These are phyloP conservation scores for Fraxinus xanthoxyloides DNA, from an alignment of 305 asterid species.

Conservation along the genomic window DNA sequence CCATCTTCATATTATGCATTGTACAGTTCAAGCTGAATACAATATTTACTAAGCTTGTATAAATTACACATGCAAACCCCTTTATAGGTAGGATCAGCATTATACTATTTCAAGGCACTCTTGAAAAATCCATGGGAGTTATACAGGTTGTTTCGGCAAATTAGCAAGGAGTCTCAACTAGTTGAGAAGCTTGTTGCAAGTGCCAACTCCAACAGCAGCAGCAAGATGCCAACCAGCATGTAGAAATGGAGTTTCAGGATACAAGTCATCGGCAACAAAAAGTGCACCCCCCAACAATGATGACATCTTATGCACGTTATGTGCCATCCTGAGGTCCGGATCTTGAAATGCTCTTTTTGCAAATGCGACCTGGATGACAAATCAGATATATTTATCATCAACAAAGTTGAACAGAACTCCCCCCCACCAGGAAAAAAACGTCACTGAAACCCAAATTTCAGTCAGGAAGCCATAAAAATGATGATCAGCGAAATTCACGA, in stretches of 20 bases:
- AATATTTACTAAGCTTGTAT: not conserved
- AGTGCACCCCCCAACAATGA: slow-evolving; percentile 71
- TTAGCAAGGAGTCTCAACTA: slow-evolving; percentile 28
- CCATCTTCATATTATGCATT: not conserved
- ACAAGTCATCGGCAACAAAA: slow-evolving; percentile 70
- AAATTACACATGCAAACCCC: not conserved
- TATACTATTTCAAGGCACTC: not conserved
- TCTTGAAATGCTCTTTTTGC: slow-evolving; percentile 74
- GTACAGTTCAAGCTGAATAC: not conserved
- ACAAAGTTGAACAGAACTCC: not conserved
- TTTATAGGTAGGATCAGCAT: not conserved
- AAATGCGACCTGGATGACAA: slow-evolving; percentile 59
- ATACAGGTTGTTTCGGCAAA: slow-evolving; percentile 51
- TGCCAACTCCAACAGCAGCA: slow-evolving; percentile 79
- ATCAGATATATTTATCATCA: not conserved
- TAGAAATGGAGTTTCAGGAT: slow-evolving; percentile 68
- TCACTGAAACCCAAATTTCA: not conserved
- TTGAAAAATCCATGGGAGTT: not conserved
- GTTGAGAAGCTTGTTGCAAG: slow-evolving; percentile 79
- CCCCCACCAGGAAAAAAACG: too few relatives aligned
- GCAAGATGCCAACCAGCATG: slow-evolving; percentile 98
- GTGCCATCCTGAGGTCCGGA: slow-evolving; percentile 65
- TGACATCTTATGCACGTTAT: slow-evolving; percentile 78
- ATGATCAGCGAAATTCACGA: not conserved
- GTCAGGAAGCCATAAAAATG: not conserved